Base-by-base conservation (phyloP, 257 asterid species). In the Petunia axillaris region DNA sequence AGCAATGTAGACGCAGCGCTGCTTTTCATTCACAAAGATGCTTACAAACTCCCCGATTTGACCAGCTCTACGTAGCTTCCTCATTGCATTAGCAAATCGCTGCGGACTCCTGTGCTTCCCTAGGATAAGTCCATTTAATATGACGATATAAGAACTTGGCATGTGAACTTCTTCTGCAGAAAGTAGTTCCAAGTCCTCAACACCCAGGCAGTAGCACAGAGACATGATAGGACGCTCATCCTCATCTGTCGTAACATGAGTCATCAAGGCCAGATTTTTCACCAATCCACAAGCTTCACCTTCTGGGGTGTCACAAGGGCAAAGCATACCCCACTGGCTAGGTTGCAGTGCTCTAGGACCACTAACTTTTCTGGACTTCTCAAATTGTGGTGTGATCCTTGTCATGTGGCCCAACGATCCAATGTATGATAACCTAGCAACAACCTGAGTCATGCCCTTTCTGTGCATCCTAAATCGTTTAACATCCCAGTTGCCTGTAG, bases 241-340 rank as follows among this genome's bases (percentile, higher is more conserved):
- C 59, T 93, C 97, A 85, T 95, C 99, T 78, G 98, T 95, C 25
- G 99, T 95, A 66, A 95, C 99, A 84, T 95, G 99, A 55, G 99
- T 91, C 99, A 95, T 93, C 88, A 95, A 79, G 50, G 99, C 99
- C 86, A 95, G 89, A 84, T 95, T 95, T 83, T 95, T 95, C 86
- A 95, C 98, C 93, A 95, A 82, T 84, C 99, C 99, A 85, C 99
- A 95, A 67, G 97, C 80, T 92, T 95, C 99, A 83, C 99, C 99
- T 88, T 93, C 99, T 52, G 99, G 99, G 55, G 99, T 95, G 86
- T 95, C 99, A 86, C 99, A 93, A 44, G 99, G 99, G 76, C 99
- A 95, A 85, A 95, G 87, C 98, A 95, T 95, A 76, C 99, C 99
- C 97, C 98, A 95, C 99, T 95, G 99, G 87, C 99, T 95, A 53